These are phyloP conservation scores for Cyclotella sp. DNA, from an alignment of 108 stramenopile species.

Conservation along the genomic window DNA sequence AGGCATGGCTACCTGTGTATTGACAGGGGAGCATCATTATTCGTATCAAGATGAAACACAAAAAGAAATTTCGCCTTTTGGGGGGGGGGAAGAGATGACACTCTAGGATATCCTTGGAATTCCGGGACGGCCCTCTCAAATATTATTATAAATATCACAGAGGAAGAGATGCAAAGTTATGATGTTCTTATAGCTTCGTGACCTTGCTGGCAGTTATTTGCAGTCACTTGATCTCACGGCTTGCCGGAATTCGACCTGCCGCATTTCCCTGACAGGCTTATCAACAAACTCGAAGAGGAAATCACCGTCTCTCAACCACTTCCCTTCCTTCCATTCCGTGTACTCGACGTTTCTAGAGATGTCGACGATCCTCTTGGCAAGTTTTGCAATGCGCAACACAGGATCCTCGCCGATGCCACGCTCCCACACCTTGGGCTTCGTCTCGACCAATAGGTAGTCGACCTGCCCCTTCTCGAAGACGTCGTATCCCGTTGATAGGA, in stretches of 20 bases:
- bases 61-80: too few relatives aligned
- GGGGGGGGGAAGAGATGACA: too few relatives aligned
- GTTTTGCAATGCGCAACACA: background rate
- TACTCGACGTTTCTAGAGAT: background rate
- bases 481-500: background rate
- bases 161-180: too few relatives aligned
- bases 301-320: background rate
- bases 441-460: background rate
- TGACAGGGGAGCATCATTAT: too few relatives aligned
- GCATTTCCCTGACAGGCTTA: background rate
- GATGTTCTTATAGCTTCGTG: too few relatives aligned
- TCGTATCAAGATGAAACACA: too few relatives aligned
- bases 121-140: too few relatives aligned
- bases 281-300: background rate
- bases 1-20: too few relatives aligned
- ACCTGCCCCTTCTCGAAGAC: background rate
- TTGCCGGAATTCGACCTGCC: background rate
- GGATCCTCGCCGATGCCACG: background rate
- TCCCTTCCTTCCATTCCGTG: background rate
- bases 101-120: too few relatives aligned
- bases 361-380: background rate
- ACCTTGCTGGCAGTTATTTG: too few relatives aligned
- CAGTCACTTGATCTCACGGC: too few relatives aligned
- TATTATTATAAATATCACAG: too few relatives aligned
- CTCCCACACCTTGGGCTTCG: background rate